Evolutionary conservation across 2,329 filamentous ascomycete genomes (phyloP).

Genomic region (Clonostachys rhizophaga): DNA sequence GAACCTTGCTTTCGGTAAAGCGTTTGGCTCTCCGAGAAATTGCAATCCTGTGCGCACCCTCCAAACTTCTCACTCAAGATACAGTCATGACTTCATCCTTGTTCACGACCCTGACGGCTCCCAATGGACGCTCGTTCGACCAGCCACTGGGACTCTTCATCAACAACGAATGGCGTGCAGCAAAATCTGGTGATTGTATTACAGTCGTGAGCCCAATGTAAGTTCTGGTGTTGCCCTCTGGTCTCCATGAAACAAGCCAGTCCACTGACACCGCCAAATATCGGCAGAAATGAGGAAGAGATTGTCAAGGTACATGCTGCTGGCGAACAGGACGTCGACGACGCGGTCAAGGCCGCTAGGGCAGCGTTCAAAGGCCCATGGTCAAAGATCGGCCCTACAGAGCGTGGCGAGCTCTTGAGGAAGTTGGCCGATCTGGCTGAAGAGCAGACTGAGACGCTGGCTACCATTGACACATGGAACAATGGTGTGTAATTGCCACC

Average conservation of each 20-base stretch:
- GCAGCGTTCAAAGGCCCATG: conserved; percentile 63
- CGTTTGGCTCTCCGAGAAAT: too few species aligned
- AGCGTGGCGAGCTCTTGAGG: conserved; percentile 61
- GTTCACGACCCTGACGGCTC: too few species aligned
- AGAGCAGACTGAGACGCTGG: conserved; percentile 43
- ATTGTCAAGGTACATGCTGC: conserved; percentile 7
- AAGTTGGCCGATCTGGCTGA: conserved; percentile 68
- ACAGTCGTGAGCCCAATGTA: conserved; percentile 7
- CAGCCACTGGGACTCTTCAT: conserved; percentile 7
- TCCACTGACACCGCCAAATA: too few species aligned
- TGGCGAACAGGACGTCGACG: conserved; percentile 8
- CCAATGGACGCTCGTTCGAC: too few species aligned
- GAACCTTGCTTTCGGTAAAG: too few species aligned
- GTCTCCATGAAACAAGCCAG: too few species aligned
- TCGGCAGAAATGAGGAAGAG: conserved; percentile 3
- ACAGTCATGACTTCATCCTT: too few species aligned
- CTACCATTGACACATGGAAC: conserved; percentile 66
- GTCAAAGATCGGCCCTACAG: conserved; percentile 58
- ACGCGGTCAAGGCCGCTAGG: conserved; percentile 37
- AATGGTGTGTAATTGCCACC: conserved; percentile 36
- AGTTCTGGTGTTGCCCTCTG: too few species aligned
- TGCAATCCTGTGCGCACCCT: too few species aligned
- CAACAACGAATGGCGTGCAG: conserved; percentile 9
- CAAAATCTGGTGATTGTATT: conserved; percentile 5
- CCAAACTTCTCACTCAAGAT: too few species aligned